phyloP scores from a whole-genome alignment of 2,329 filamentous ascomycete genomes.

The Phaeosphaeria sp. region DNA sequence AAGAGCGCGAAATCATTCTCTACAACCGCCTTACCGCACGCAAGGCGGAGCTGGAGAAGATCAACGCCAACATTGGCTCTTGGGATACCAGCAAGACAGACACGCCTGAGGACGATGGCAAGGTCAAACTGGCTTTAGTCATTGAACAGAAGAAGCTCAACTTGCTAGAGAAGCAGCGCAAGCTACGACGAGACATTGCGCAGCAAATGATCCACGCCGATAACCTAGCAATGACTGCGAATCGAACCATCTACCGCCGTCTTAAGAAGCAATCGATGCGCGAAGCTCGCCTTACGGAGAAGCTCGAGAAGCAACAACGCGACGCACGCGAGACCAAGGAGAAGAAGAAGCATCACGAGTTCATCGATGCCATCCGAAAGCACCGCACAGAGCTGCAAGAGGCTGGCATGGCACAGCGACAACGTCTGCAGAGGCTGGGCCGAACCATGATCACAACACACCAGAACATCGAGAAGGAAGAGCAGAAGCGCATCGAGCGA shows the following conservation, averaged over 20 bases:
- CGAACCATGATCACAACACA: conserved; percentile 89
- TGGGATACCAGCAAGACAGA: conserved; percentile 80
- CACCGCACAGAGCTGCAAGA: conserved; percentile 81
- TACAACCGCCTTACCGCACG: conserved; percentile 90
- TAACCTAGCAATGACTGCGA: conserved; percentile 96
- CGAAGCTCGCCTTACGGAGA: conserved; percentile 96
- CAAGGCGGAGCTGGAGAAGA: conserved; percentile 80
- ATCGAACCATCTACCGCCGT: conserved; percentile 86
- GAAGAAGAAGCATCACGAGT: conserved; percentile 96
- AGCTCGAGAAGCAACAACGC: conserved; percentile 97
- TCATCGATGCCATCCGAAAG: conserved; percentile 83
- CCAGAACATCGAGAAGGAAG: conserved; percentile 97
- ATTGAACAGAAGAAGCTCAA: conserved; percentile 95
- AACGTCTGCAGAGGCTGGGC: conserved; percentile 83
- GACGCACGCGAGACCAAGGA: conserved; percentile 95
- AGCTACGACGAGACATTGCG: conserved; percentile 84
- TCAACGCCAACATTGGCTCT: conserved; percentile 84
- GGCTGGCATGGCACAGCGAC: conserved; percentile 70
- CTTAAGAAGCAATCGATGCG: conserved; percentile 97
- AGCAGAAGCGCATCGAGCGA: conserved; percentile 96
- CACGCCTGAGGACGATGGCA: conserved; percentile 74
- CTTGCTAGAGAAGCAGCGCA: conserved; percentile 86
- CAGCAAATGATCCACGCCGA: conserved; percentile 94
- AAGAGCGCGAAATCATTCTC: conserved; percentile 85
- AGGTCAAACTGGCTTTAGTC: conserved; percentile 82